These are phyloP conservation scores for Aegilops tauschii DNA, from an alignment of 176 grass and related monocot genomes.

Conservation along the genomic window DNA sequence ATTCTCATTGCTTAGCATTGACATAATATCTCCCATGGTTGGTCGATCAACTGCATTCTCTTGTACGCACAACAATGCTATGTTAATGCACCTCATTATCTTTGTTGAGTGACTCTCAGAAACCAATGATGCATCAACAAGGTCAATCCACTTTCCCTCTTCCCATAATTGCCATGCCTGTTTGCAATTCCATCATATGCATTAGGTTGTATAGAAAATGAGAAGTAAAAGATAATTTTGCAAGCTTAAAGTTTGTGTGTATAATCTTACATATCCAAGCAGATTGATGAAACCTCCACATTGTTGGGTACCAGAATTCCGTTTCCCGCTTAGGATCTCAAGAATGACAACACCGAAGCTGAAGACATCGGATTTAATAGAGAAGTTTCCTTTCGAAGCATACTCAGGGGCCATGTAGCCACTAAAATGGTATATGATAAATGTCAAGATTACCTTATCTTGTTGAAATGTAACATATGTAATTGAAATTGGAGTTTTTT, in stretches of 20 bases:
- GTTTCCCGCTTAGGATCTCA: slow-evolving; percentile 11
- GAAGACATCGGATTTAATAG: slow-evolving; percentile 18
- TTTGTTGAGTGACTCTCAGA: neutral
- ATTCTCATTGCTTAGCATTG: slow-evolving; percentile 11
- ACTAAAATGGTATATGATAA: slow-evolving; percentile 1
- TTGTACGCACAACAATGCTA: slow-evolving; percentile 18
- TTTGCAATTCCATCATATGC: neutral
- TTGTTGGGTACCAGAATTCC: neutral
- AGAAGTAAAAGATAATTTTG: neutral
- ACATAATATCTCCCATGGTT: neutral
- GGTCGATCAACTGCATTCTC: slow-evolving; percentile 16
- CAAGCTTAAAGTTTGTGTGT: neutral
- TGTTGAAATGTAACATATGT: neutral
- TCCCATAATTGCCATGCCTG: slow-evolving; percentile 23
- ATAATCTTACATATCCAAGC: slow-evolving; percentile 4
- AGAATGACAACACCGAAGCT: slow-evolving; percentile 30
- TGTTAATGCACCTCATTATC: slow-evolving; percentile 14
- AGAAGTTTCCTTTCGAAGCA: slow-evolving; percentile 19
- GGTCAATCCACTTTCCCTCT: slow-evolving; percentile 8
- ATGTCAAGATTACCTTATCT: neutral
- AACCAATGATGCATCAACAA: slow-evolving; percentile 9
- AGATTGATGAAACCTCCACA: slow-evolving; percentile 3
- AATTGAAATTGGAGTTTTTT: neutral
- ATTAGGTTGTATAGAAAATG: neutral
- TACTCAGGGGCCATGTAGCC: slow-evolving; percentile 38